These are phyloP conservation scores for Lablab purpureus DNA, from an alignment of 306 rosid species.

Conservation along the genomic window DNA sequence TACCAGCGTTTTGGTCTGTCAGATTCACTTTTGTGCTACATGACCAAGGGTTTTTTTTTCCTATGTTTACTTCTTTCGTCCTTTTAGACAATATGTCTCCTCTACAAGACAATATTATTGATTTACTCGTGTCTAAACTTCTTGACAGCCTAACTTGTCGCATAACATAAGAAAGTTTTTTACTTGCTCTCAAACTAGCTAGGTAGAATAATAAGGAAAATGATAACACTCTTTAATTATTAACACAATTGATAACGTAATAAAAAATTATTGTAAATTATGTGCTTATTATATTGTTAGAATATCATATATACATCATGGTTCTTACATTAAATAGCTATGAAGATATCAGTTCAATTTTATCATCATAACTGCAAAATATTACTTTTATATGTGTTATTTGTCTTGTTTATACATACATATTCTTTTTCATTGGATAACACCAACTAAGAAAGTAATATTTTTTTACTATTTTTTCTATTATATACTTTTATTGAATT, in stretches of 20 bases:
- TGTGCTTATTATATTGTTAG: background rate
- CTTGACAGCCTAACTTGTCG: slow-evolving; percentile 7
- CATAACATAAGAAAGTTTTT: background rate
- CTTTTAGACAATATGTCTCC: slow-evolving; percentile 42
- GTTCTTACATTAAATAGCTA: background rate
- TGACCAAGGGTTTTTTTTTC: background rate
- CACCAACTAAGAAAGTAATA: background rate
- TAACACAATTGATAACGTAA: background rate
- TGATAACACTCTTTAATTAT: background rate
- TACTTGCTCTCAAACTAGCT: background rate
- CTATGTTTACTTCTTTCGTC: slow-evolving; percentile 12
- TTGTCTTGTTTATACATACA: no score
- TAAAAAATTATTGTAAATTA: background rate
- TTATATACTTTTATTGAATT: no score
- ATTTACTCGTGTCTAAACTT: slow-evolving; percentile 40
- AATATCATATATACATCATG: background rate
- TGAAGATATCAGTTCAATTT: background rate
- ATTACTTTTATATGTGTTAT: no score
- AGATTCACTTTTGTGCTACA: slow-evolving; percentile 38
- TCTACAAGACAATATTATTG: slow-evolving; percentile 39
- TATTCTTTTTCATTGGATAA: background rate
- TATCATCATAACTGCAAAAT: no score
- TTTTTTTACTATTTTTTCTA: no score
- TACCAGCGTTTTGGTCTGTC: slow-evolving; percentile 36
- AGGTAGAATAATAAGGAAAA: background rate